These are phyloP conservation scores for Arabidopsis hybrid DNA, from an alignment of 441 rosid genomes.

Conservation along the genomic window DNA sequence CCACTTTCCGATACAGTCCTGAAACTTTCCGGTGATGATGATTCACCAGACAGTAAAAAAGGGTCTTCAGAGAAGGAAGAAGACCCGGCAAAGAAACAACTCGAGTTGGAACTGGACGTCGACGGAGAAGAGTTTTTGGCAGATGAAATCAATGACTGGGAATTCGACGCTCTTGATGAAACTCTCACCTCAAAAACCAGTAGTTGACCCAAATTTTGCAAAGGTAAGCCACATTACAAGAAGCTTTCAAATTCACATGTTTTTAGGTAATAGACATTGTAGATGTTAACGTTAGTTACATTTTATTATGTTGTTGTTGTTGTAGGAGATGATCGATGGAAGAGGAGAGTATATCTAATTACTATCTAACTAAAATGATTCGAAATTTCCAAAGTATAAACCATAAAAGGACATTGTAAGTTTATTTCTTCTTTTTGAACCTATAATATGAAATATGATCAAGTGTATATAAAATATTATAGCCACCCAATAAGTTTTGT, in stretches of 20 bases:
- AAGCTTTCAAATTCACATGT: not conserved
- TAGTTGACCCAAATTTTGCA: conserved; percentile 39
- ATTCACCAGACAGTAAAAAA: conserved; percentile 36
- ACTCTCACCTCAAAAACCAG: conserved; percentile 36
- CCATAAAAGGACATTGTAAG: conserved; percentile 28
- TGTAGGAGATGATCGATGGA: conserved; percentile 31
- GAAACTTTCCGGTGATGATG: conserved; percentile 22
- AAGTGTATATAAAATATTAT: conserved; percentile 35
- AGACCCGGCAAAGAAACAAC: conserved; percentile 42
- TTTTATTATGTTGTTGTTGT: conserved; percentile 12
- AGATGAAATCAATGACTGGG: conserved; percentile 57
- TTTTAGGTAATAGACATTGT: conserved; percentile 3
- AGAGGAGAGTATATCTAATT: conserved; percentile 5
- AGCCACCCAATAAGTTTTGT: conserved; percentile 33
- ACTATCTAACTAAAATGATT: conserved; percentile 28
- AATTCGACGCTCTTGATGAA: conserved; percentile 53
- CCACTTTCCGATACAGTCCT: conserved; percentile 41
- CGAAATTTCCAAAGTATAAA: not conserved
- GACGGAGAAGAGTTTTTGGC: conserved; percentile 49
- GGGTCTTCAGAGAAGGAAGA: conserved; percentile 40
- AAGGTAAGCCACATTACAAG: conserved; percentile 27
- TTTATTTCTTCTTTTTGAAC: conserved; percentile 8
- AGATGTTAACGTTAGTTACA: too few relatives aligned
- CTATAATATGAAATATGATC: conserved; percentile 29
- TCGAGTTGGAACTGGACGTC: conserved; percentile 52